Evolutionary conservation across 768 basidiomycete species (phyloP).

Genomic region (Panellus pusillus): DNA sequence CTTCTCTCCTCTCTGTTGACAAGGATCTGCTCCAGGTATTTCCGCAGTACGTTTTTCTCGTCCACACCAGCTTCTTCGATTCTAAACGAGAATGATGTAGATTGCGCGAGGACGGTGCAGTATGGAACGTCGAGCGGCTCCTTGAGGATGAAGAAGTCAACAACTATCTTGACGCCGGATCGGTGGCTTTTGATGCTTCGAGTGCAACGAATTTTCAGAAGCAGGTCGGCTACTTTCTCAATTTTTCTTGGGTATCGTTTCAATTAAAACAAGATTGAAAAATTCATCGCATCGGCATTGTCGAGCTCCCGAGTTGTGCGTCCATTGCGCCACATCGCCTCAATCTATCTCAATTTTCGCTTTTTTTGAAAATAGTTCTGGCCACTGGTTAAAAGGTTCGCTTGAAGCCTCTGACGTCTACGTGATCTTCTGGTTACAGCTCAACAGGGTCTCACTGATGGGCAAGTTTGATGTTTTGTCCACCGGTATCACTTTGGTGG

Average conservation of each 20-base stretch:
- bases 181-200: not conserved
- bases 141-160: not conserved
- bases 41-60: constrained; percentile 10
- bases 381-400: constrained; percentile 19
- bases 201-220: constrained; percentile 8
- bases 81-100: too few species aligned
- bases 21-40: constrained; percentile 3
- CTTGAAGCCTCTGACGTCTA: not conserved
- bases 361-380: constrained; percentile 4
- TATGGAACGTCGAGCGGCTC: constrained; percentile 8
- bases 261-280: constrained; percentile 5
- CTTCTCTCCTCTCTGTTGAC: not conserved
- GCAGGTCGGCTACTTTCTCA: not conserved
- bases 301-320: constrained; percentile 8
- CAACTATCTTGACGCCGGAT: not conserved
- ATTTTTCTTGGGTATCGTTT: not conserved
- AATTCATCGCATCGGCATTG: constrained; percentile 15
- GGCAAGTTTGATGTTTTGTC: constrained; percentile 19
- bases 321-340: not conserved
- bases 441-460: constrained; percentile 9
- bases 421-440: not conserved
- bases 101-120: not conserved
- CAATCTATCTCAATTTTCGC: not conserved
- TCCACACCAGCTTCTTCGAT: too few species aligned
- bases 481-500: constrained; percentile 18